Base-by-base conservation (phyloP, 2,329 filamentous ascomycete species). In the Ascochyta lentis region DNA sequence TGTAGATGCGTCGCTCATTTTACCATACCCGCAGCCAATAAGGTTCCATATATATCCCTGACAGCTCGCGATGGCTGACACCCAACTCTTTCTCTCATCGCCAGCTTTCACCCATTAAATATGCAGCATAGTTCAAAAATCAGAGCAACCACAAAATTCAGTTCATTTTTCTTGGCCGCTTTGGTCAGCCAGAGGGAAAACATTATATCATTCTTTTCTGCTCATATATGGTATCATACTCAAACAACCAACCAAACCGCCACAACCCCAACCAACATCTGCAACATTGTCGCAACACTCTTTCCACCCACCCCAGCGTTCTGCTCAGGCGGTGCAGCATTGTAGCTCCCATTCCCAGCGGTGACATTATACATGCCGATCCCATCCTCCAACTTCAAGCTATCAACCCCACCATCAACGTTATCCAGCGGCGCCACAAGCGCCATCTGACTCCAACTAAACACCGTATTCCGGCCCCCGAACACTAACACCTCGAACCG, bases 401-500 rank as follows among this genome's bases (percentile, higher is more conserved):
- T 43, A 5, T 69, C 58, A 24, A 76, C 49, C 0, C 68, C 73
- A 1, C 76, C 75, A 12, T 65, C 49, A 3, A 75, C 44, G 1
- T 39, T 55, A 7, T 81, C 73, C 34, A 84, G 52, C 0, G 81
- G 81, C 8, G 81, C 82, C 12, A 83, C 82, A 62, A 84, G 79
- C 1, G 82, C 81, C 82, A 84, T 85, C 65, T 83, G 82, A 56
- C 78, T 83, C 83, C 82, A 84, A 29, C 80, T 83, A 42, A 83
- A 81, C 43, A 78, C 54, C 7, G 74, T 78, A 52, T 85, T 84
- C 29, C 74, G 75, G 2, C 83, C 83, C 0, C 82, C 82, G 59
- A 77, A 84, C 0, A 85, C 78, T 55, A 82, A 83, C 0, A 84
- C 82, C 58, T 85, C 82, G 48, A 84, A 84, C 9, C 83, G 67